A percentile compares a stretch with the other conserved stretches of the same genome.
phyloP scores from a whole-genome alignment of 331 rosid genomes.

The Acacia concinna region DNA sequence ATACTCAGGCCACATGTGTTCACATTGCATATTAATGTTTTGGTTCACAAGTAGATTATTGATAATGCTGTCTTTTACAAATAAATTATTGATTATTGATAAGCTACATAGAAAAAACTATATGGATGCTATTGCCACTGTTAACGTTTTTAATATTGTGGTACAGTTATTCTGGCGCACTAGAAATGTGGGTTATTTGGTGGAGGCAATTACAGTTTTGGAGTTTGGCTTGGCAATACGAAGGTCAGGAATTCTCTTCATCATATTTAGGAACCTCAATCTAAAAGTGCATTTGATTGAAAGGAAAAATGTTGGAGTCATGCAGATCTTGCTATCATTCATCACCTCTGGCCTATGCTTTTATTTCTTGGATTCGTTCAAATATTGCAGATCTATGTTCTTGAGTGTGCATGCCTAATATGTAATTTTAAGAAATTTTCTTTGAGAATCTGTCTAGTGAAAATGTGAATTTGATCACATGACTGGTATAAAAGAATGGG shows the following conservation, averaged over 20 bases:
- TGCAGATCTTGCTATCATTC: constrained; percentile 15
- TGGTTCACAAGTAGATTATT: neutral
- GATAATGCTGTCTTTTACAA: constrained; percentile 13
- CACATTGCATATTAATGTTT: constrained; percentile 2
- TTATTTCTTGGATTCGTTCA: neutral
- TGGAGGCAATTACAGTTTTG: constrained; percentile 90
- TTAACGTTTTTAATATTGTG: constrained; percentile 25
- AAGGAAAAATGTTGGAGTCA: constrained; percentile 8
- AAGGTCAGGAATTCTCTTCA: constrained; percentile 54
- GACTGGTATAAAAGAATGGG: neutral
- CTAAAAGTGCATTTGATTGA: constrained; percentile 13
- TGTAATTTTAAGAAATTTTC: neutral
- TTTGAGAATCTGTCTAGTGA: constrained; percentile 1
- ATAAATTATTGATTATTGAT: neutral
- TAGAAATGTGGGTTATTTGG: constrained; percentile 65
- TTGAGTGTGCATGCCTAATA: neutral
- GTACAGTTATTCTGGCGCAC: constrained; percentile 87
- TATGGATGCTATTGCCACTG: constrained; percentile 21
- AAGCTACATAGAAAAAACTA: neutral
- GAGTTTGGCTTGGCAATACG: constrained; percentile 85
- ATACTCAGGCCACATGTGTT: neutral
- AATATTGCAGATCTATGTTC: neutral
- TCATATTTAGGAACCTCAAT: constrained; percentile 13
- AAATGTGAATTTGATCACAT: neutral
- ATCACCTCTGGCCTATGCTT: neutral